A percentile compares a stretch with the other conserved stretches of the same genome.
phyloP scores from a whole-genome alignment of 345 rosid genomes.

The Acer campestre region DNA sequence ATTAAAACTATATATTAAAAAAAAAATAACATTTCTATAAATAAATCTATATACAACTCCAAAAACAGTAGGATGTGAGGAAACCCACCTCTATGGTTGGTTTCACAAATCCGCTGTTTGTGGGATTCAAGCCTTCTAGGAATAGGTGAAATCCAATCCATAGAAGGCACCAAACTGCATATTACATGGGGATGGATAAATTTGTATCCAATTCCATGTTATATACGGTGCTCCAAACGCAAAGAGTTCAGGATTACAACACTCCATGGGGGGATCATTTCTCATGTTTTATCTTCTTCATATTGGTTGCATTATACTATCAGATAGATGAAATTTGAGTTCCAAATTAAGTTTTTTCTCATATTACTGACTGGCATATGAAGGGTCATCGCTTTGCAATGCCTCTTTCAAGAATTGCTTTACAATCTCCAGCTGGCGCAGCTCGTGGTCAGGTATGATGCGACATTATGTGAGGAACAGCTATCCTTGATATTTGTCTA shows the following conservation, averaged over 20 bases:
- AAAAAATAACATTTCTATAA: neutral
- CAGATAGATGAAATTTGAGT: neutral
- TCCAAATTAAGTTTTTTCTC: conserved; percentile 8
- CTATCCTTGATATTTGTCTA: neutral
- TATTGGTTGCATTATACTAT: neutral
- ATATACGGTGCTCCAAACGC: neutral
- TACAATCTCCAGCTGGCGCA: conserved; percentile 73
- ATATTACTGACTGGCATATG: conserved; percentile 16
- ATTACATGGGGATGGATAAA: neutral
- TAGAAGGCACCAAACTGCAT: neutral
- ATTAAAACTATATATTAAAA: neutral
- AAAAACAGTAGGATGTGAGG: neutral
- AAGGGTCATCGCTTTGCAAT: conserved; percentile 74
- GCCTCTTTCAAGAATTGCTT: conserved; percentile 72
- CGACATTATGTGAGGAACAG: neutral
- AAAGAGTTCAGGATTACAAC: neutral
- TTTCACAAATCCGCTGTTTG: neutral
- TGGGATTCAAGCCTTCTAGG: neutral
- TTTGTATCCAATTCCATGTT: neutral
- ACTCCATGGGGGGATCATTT: neutral
- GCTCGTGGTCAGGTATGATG: conserved; percentile 82
- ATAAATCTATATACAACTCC: too few relatives aligned
- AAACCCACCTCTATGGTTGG: neutral
- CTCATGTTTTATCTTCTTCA: neutral
- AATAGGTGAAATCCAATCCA: neutral